These are phyloP conservation scores for Microbotryomycetes sp. DNA, from an alignment of 1,284 basidiomycete genomes.

Conservation along the genomic window DNA sequence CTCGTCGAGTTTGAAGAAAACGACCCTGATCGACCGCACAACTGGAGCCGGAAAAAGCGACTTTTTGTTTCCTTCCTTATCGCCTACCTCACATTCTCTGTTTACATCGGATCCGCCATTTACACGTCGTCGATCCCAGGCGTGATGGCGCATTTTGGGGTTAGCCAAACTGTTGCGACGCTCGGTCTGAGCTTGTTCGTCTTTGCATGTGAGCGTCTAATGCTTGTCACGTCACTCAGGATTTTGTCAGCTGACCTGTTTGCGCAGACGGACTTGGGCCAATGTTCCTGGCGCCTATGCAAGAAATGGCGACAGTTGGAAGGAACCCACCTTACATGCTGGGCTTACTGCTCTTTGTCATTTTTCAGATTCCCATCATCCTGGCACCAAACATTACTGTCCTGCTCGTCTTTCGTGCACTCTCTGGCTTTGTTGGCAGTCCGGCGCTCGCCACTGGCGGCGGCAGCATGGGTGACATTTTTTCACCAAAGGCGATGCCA, in stretches of 20 bases:
- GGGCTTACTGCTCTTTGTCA: conserved; percentile 8
- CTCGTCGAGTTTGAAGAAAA: conserved; percentile 37
- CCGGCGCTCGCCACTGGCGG: conserved; percentile 41
- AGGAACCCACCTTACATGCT: conserved; percentile 32
- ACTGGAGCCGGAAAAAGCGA: conserved; percentile 38
- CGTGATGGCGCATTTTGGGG: neutral
- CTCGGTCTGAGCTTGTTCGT: conserved; percentile 33
- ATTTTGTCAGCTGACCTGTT: no score
- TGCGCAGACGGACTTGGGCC: conserved; percentile 18
- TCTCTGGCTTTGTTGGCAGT: conserved; percentile 41
- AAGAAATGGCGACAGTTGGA: conserved; percentile 24
- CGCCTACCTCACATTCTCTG: conserved; percentile 39
- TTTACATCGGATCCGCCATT: conserved; percentile 12
- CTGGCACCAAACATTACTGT: conserved; percentile 29
- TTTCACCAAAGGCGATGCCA: conserved; percentile 31
- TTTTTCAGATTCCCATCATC: conserved; percentile 23
- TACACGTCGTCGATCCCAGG: neutral
- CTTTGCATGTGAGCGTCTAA: neutral
- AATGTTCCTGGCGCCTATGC: conserved; percentile 38
- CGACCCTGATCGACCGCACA: conserved; percentile 41
- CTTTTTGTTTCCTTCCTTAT: conserved; percentile 37
- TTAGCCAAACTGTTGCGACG: neutral
- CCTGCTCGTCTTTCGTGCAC: conserved; percentile 32
- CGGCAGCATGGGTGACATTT: conserved; percentile 39
- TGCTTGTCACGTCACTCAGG: no score